Conservation (phyloP, 2,329 filamentous ascomycete species). For the Colletotrichum gigasporum region DNA sequence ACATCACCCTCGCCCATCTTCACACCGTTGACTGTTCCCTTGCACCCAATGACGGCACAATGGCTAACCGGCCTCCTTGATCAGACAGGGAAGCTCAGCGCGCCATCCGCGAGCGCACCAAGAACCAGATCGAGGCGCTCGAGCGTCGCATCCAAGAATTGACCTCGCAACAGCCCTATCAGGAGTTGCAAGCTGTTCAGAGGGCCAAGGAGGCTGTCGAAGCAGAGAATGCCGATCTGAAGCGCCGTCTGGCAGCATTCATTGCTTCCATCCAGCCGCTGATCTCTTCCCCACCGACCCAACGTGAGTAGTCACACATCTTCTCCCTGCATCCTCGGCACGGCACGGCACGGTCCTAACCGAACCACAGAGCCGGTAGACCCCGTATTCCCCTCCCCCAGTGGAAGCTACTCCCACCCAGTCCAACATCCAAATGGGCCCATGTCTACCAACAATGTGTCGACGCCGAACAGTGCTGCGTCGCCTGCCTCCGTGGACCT, state of each 20-base stretch:
- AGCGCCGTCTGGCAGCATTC: slow-evolving; percentile 71
- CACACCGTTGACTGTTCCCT: background rate
- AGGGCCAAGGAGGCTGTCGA: slow-evolving; percentile 81
- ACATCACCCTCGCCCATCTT: background rate
- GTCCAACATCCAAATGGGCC: slow-evolving; percentile 38
- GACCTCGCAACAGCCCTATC: slow-evolving; percentile 82
- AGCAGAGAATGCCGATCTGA: slow-evolving; percentile 83
- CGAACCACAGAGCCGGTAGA: slow-evolving; percentile 36
- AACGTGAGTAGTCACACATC: slow-evolving; percentile 8
- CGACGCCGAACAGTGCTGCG: slow-evolving; percentile 49
- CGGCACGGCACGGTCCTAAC: slow-evolving; percentile 1
- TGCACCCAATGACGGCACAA: background rate
- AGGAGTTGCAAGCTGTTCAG: slow-evolving; percentile 81
- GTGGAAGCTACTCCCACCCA: slow-evolving; percentile 31
- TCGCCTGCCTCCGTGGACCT: slow-evolving; percentile 46
- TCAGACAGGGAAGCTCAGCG: slow-evolving; percentile 86
- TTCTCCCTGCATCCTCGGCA: background rate
- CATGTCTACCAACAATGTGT: slow-evolving; percentile 41
- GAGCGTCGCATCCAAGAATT: slow-evolving; percentile 79
- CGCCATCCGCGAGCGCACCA: slow-evolving; percentile 84
- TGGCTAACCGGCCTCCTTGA: slow-evolving; percentile 4
- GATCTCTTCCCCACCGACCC: slow-evolving; percentile 44
- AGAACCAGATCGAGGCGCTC: slow-evolving; percentile 79
- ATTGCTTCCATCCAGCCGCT: slow-evolving; percentile 72
- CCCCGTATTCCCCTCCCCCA: slow-evolving; percentile 44